Evolutionary conservation across 495 filamentous ascomycete species (phyloP).

Genomic region (Parmelia sp.): DNA sequence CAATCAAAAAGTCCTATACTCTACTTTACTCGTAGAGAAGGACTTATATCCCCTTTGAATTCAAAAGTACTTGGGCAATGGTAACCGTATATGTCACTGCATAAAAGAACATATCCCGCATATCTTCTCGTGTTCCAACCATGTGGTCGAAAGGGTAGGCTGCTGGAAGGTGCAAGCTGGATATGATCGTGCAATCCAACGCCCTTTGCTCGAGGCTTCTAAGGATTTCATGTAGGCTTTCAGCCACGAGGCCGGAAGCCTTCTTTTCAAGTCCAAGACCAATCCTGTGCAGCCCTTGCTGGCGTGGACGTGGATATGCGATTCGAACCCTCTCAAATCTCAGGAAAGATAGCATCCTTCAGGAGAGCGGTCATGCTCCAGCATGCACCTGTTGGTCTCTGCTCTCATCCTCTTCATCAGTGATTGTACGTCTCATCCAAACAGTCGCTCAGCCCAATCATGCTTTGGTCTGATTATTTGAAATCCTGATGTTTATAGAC

Average conservation of each 20-base stretch:
- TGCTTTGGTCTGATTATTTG: not conserved
- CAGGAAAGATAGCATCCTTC: not conserved
- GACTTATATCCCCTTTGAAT: not conserved
- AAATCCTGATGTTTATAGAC: conserved; percentile 4
- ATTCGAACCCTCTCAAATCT: not conserved
- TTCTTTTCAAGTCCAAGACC: not conserved
- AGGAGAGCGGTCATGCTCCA: not conserved
- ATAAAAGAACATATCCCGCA: not conserved
- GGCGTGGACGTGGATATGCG: not conserved
- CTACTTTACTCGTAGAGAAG: not conserved
- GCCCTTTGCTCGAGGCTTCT: not conserved
- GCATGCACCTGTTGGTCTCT: conserved; percentile 15
- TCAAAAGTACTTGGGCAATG: not conserved
- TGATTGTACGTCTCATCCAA: conserved; percentile 7
- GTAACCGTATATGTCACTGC: not conserved
- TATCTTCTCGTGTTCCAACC: not conserved
- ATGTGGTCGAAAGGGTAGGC: not conserved
- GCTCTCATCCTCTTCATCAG: conserved; percentile 12
- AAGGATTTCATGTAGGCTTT: not conserved
- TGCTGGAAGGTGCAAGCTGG: not conserved
- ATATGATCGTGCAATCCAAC: conserved; percentile 4
- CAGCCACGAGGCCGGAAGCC: no score
- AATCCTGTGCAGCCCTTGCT: no score
- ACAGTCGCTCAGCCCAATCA: not conserved
- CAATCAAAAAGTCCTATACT: no score